Conservation (phyloP, 176 grass and related monocot genomes). For the Pontederia crassipes region DNA sequence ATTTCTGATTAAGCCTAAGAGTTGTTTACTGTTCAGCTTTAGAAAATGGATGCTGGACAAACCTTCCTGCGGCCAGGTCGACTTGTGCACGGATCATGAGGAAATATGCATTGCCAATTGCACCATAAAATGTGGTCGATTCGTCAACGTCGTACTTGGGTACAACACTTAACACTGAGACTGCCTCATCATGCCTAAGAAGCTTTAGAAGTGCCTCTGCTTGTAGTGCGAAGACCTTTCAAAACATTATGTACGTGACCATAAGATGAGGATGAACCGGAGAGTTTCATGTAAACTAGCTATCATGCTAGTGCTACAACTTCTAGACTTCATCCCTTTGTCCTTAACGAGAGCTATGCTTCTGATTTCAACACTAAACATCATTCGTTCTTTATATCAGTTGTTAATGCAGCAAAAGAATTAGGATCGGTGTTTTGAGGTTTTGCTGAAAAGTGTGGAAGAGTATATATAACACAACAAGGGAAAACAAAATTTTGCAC, state of each 20-base stretch:
- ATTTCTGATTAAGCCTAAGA: background rate
- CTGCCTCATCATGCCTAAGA: slow-evolving; percentile 66
- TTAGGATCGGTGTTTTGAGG: too few relatives aligned
- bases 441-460: too few relatives aligned
- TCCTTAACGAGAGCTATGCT: too few relatives aligned
- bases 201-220: slow-evolving; percentile 76
- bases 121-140: slow-evolving; percentile 58
- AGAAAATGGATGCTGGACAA: background rate
- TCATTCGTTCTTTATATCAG: too few relatives aligned
- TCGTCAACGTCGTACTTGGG: slow-evolving; percentile 55
- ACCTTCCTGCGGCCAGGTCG: slow-evolving; percentile 78
- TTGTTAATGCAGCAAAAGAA: too few relatives aligned
- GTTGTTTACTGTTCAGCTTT: too few relatives aligned
- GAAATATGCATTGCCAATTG: slow-evolving; percentile 49
- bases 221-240: slow-evolving; percentile 60
- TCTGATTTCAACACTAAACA: too few relatives aligned
- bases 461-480: too few relatives aligned
- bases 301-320: background rate
- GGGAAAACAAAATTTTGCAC: too few relatives aligned
- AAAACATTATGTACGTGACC: background rate
- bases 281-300: background rate
- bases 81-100: slow-evolving; percentile 65
- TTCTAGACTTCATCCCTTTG: background rate
- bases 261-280: background rate
- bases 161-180: slow-evolving; percentile 31